A percentile compares a stretch with the other conserved stretches of the same genome.
Conservation (phyloP, 2,329 filamentous ascomycete genomes). For the Botryotinia convoluta region DNA sequence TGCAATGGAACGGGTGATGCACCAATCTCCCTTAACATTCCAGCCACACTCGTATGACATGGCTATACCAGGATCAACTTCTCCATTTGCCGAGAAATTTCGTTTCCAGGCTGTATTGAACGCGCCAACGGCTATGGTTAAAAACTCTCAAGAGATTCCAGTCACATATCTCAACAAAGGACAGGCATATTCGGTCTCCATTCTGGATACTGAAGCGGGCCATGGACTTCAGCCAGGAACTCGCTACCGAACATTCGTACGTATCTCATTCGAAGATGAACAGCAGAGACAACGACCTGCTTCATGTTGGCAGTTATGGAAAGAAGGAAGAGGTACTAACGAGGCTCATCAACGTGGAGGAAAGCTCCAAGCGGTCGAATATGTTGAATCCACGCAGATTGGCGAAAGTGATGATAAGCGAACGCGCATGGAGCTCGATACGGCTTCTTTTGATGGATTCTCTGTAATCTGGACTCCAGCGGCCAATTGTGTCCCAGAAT, state of each 20-base stretch:
- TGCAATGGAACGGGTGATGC: constrained; percentile 59
- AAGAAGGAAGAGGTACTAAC: constrained; percentile 91
- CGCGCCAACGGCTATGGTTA: constrained; percentile 95
- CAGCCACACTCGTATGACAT: constrained; percentile 51
- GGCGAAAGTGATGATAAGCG: constrained; percentile 62
- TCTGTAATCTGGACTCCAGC: constrained; percentile 84
- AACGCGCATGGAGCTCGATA: constrained; percentile 68
- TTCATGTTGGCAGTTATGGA: constrained; percentile 89
- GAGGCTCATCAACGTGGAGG: constrained; percentile 93
- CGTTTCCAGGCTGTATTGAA: constrained; percentile 88
- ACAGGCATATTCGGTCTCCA: constrained; percentile 84
- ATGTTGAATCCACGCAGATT: constrained; percentile 66
- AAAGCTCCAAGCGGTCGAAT: constrained; percentile 91
- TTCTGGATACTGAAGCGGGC: constrained; percentile 71
- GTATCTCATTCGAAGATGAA: constrained; percentile 97
- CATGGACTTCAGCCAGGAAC: constrained; percentile 58
- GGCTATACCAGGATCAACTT: constrained; percentile 47
- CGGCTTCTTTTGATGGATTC: constrained; percentile 88
- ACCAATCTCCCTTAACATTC: constrained; percentile 59
- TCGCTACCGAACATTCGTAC: constrained; percentile 84
- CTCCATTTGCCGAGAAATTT: constrained; percentile 66
- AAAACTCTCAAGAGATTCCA: constrained; percentile 83
- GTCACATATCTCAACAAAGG: constrained; percentile 99
- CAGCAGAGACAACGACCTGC: constrained; percentile 82
- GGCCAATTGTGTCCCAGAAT: constrained; percentile 66